Evolutionary conservation across 176 grass and related monocot genomes (phyloP), one percentile per base, ranked within the genome.

Genomic region (Triticum turgidum): DNA sequence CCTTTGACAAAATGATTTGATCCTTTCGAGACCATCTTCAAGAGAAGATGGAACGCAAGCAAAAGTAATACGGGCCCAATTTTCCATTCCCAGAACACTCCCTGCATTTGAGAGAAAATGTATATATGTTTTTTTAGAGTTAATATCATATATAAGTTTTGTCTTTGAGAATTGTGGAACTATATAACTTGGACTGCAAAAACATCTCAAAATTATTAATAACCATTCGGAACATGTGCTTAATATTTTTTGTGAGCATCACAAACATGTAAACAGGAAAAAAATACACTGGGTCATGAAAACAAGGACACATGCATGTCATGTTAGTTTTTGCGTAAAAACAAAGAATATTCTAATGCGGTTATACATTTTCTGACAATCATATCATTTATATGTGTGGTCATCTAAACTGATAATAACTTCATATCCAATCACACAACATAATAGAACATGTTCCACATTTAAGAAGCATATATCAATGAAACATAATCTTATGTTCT

Each of bases 61-160:
- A 67, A 91, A 91, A 18, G 89, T 91, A 84, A 91, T 80, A 1
- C 89, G 89, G 1, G 87, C 29, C 89, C 89, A 91, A 12, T 91
- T 87, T 20, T 80, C 58, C 89, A 91, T 87, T 80, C 89, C 89
- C 1, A 91, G n/a, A 35, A 91, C 89, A 84, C 85, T 87, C 35
- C 85, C 89, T 91, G 8, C 47, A 30, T 62, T 77, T 18, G 20
- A 29, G 27, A 11, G 35, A 51, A 51, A 3, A 47, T 2, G 1
- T 79, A 64, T 49, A 75, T 18, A 49, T 38, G 39, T 68, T 21
- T 38, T 4, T 0, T 68, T 32, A 68, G 33, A 34, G 45, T 47
- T 44, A 29, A 3, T 18, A 7, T 18, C 18, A 3, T 21, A 69
- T 20, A 0, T 35, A 18, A 5, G 20, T 11, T 9, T 47, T 14